Evolutionary conservation across 2,329 filamentous ascomycete genomes (phyloP).

Genomic region (Rachicladosporium sp.): DNA sequence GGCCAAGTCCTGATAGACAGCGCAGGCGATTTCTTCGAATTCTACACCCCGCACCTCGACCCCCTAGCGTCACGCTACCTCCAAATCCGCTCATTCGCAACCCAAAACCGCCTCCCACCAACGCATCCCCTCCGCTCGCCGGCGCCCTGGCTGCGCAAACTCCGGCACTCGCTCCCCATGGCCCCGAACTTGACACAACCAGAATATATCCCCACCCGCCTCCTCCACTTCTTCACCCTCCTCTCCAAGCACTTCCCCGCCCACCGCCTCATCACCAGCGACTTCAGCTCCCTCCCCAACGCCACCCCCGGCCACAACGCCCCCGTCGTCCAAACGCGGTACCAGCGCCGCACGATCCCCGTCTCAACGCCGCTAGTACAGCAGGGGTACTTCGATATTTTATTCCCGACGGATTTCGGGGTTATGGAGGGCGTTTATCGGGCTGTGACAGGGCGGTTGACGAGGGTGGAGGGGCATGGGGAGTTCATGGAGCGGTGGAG

Average conservation of each 20-base stretch:
- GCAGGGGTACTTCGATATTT: conserved; percentile 97
- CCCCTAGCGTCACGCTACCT: conserved; percentile 73
- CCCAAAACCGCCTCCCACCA: conserved; percentile 39
- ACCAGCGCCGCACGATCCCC: conserved; percentile 72
- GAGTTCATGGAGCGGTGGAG: conserved; percentile 88
- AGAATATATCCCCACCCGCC: conserved; percentile 85
- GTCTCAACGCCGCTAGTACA: conserved; percentile 89
- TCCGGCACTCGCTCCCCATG: conserved; percentile 56
- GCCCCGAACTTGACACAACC: conserved; percentile 64
- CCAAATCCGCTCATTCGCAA: conserved; percentile 67
- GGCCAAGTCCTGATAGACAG: conserved; percentile 76
- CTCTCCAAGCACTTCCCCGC: conserved; percentile 78
- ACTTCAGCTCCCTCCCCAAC: conserved; percentile 80
- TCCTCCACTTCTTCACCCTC: conserved; percentile 96
- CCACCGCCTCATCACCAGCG: conserved; percentile 76
- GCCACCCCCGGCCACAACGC: conserved; percentile 75
- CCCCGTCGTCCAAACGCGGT: conserved; percentile 92
- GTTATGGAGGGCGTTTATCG: conserved; percentile 87
- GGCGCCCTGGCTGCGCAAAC: conserved; percentile 43
- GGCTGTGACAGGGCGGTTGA: conserved; percentile 83
- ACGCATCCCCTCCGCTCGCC: conserved; percentile 48
- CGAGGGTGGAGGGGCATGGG: conserved; percentile 71
- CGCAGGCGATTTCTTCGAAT: conserved; percentile 86
- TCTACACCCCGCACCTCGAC: conserved; percentile 72
- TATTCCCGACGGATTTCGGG: conserved; percentile 91